Conservation (phyloP, 352 stramenopile genomes). For the Phytophthora fragariae region DNA sequence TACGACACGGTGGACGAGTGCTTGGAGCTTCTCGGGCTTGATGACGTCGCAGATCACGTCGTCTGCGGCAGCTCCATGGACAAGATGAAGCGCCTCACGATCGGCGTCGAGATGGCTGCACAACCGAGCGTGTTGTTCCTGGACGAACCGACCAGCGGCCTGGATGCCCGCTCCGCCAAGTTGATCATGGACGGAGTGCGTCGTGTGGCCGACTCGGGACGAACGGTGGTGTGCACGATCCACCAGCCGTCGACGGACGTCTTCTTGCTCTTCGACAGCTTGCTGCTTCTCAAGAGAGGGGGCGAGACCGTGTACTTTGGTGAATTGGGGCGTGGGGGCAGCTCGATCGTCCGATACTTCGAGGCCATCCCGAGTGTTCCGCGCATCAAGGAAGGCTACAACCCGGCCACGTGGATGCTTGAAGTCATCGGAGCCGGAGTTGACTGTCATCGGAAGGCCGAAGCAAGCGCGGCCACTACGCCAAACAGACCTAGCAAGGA, state of each 20-base stretch:
- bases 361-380: constrained; percentile 1
- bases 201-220: constrained; percentile 3
- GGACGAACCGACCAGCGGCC: constrained; percentile 1
- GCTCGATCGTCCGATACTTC: background rate
- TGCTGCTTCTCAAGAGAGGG: constrained; percentile 1
- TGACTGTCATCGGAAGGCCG: background rate
- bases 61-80: constrained; percentile 8
- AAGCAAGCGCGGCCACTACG: background rate
- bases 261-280: constrained; percentile 7
- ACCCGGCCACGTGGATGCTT: constrained; percentile 8
- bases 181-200: constrained; percentile 7
- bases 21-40: constrained; percentile 1
- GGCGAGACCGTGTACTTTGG: constrained; percentile 11
- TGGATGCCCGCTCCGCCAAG: constrained; percentile 2
- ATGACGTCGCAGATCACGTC: background rate
- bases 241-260: constrained; percentile 3
- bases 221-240: constrained; percentile 9
- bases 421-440: constrained; percentile 3
- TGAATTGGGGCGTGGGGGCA: background rate
- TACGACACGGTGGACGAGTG: constrained; percentile 4
- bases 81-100: constrained; percentile 11
- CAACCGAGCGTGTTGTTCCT: constrained; percentile 9
- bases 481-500: background rate
- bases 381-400: background rate
- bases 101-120: constrained; percentile 10